Percentiles rank a stretch among this genome's conserved stretches.
phyloP scores from a whole-genome alignment of 495 filamentous ascomycete genomes.

The Parathielavia hyrcaniae region DNA sequence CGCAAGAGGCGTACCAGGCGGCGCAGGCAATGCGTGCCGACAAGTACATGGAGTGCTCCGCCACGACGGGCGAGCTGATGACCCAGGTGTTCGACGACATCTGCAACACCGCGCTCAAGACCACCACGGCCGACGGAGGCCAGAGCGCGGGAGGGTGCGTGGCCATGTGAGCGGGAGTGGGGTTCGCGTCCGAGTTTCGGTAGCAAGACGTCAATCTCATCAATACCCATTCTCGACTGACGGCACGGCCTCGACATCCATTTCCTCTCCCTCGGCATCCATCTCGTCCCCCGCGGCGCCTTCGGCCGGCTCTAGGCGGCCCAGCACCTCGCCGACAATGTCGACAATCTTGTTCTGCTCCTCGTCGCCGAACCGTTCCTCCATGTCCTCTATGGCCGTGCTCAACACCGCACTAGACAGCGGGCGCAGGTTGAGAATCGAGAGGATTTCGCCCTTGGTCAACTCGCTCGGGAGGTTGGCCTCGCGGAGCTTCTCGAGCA shows the following conservation, averaged over 20 bases:
- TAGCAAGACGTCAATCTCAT: not conserved
- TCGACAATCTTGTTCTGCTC: constrained; percentile 40
- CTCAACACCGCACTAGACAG: constrained; percentile 33
- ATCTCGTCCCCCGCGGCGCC: constrained; percentile 19
- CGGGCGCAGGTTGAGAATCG: constrained; percentile 43
- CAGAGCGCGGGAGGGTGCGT: constrained; percentile 42
- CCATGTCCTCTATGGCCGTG: constrained; percentile 42
- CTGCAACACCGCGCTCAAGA: constrained; percentile 61
- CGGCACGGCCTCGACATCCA: constrained; percentile 26
- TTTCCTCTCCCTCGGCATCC: constrained; percentile 19
- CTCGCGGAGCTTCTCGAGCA: constrained; percentile 36
- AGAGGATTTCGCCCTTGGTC: constrained; percentile 43
- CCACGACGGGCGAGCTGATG: constrained; percentile 75
- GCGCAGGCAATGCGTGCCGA: constrained; percentile 80
- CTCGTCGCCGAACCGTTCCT: constrained; percentile 39
- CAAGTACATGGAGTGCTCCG: constrained; percentile 86
- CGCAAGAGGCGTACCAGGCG: constrained; percentile 64
- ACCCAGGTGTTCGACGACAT: constrained; percentile 69
- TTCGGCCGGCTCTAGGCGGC: constrained; percentile 28
- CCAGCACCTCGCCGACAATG: constrained; percentile 40
- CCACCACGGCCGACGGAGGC: constrained; percentile 42
- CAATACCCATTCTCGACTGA: constrained; percentile 30
- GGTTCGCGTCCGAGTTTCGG: not conserved
- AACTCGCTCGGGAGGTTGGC: constrained; percentile 34
- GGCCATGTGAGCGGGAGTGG: constrained; percentile 27